Evolutionary conservation across 2,329 filamentous ascomycete species (phyloP), one percentile per base, ranked within the genome.

Genomic region (Penicillium sp.): DNA sequence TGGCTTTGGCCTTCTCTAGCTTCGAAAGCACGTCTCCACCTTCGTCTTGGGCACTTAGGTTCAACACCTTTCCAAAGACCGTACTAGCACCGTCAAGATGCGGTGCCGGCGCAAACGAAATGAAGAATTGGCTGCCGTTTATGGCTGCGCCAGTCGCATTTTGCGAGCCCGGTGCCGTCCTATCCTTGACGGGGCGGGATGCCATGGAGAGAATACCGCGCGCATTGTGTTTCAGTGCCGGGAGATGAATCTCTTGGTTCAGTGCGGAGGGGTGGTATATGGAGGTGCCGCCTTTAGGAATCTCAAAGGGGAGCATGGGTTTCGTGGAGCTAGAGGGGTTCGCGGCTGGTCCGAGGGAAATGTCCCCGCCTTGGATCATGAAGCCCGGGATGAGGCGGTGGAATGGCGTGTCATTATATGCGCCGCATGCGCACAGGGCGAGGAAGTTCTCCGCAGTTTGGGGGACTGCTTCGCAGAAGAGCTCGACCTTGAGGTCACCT

Each of bases 401-500:
- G 68, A 87, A 84, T 13, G 82, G 82, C 18, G 80, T 83, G 60
- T 74, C 73, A 67, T 83, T 74, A 70, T 87, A 87, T 65, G 78
- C 80, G 64, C 74, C 76, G 33, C 79, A 81, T 42, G 83, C 84
- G 73, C 82, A 84, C 43, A 86, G 79, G 53, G 84, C 84, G 54
- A 87, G 79, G 71, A 87, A 87, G 72, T 86, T 87, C 75, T 96
- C 89, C 57, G 91, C 88, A 0, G 94, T 96, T 72, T 92, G 92
- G 56, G 94, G 94, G 28, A 95, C 90, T 63, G 89, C 87, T 71
- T 96, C 90, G 77, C 92, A 97, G 76, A 96, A 97, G 61, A 99
- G 79, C 73, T 97, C 94, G 64, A 97, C 83, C 76, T 97, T 99
- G 69, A 99, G 81, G 74, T 94, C 87, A 69, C 94, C 94, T 47